Evolutionary conservation across 345 rosid species (phyloP), one percentile per base, ranked within the genome.

Genomic region (Eucalyptus regnans): DNA sequence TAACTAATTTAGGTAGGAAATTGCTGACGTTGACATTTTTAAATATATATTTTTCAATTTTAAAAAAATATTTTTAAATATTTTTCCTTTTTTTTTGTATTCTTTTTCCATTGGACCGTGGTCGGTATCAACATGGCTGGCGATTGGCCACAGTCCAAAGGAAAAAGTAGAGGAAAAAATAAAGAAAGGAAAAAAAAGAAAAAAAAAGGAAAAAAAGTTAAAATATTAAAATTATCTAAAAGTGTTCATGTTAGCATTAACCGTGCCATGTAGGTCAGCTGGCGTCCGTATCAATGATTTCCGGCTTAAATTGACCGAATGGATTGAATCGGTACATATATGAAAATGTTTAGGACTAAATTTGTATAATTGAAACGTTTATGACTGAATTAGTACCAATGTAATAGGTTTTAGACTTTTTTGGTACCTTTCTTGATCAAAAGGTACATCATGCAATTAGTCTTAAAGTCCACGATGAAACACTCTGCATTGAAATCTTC

Each of bases 251-350:
- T 51, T 17, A 51, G 14, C 2, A 17, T 51, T 16, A 0, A 16
- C 2, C 0, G 4, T 51, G 0, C 4, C 0, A 51, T 0, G 8
- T 51, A 0, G 4, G 54, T 6, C 0, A 51, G 0, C 2, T 51
- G 8, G 0, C 1, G 0, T 16, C 0, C 0, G 1, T 15, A 51
- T 51, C 0, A 16, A 6, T 3, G 0, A 51, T 51, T 51, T 51
- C 0, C 7, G 7, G 7, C 7, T 22, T 17, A 51, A 51, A 51
- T 16, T 51, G 22, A 0, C 4, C 0, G 2, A 51, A 51, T 51
- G 8, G 22, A 7, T 51, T 51, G 4, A 51, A 51, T 51, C 17
- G 1, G 22, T 51, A 0, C 54, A 0, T 1, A 0, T 51, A 1
- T 50, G 20, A 50, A 50, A 51, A 51, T 16, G 0, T 51, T 51